These are phyloP conservation scores for Pseudogymnoascus sp. DNA, from an alignment of 2,329 filamentous ascomycete genomes.

Conservation along the genomic window DNA sequence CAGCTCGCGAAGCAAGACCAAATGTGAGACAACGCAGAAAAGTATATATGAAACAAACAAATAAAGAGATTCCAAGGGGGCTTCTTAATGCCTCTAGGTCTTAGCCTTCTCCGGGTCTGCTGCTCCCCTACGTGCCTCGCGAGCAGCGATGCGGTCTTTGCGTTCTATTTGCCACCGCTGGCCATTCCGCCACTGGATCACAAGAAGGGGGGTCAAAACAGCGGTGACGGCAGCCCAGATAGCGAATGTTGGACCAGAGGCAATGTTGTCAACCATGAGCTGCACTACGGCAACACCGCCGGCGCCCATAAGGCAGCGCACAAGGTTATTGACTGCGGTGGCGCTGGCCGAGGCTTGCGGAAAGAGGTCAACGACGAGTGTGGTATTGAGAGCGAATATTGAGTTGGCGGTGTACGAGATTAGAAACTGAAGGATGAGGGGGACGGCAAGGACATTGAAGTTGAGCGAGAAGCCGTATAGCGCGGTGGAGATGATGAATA, in stretches of 20 bases:
- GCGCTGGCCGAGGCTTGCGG: conserved; percentile 27
- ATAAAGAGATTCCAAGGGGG: background rate
- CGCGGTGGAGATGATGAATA: conserved; percentile 30
- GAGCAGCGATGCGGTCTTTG: background rate
- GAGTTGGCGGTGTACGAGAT: conserved; percentile 29
- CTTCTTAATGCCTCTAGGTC: background rate
- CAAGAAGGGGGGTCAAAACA: background rate
- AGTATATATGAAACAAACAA: background rate
- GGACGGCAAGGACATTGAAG: conserved; percentile 23
- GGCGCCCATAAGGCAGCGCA: conserved; percentile 29
- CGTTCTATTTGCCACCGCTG: background rate
- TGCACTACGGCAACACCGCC: conserved; percentile 24
- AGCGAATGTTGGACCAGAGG: conserved; percentile 22
- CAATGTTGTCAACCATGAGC: conserved; percentile 22
- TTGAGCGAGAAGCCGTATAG: conserved; percentile 29
- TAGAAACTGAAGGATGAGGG: conserved; percentile 27
- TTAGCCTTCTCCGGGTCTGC: background rate
- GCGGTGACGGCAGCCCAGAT: conserved; percentile 14
- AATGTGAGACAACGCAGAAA: background rate
- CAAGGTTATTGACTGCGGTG: conserved; percentile 30
- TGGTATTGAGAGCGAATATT: conserved; percentile 27
- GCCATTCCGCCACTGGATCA: background rate
- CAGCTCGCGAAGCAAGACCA: background rate
- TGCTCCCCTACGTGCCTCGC: background rate
- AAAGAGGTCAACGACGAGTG: conserved; percentile 29